A percentile compares a stretch with the other conserved stretches of the same genome.
Evolutionary conservation across 768 basidiomycete genomes (phyloP).

Genomic region (Boletellus sp.): DNA sequence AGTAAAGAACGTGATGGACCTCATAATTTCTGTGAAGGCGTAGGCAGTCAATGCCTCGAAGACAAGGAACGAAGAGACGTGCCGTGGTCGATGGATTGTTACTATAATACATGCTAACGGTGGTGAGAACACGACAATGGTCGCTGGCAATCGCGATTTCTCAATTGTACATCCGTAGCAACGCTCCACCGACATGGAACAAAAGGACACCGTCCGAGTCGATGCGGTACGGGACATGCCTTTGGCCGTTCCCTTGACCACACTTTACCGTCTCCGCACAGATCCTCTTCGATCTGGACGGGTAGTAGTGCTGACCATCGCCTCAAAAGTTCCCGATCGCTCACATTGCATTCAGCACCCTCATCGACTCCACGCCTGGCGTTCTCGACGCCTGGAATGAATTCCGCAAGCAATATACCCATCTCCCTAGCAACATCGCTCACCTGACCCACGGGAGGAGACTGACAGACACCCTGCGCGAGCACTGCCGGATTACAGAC

Average conservation of each 20-base stretch:
- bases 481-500: slow-evolving; percentile 61
- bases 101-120: neutral
- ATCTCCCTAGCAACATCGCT: slow-evolving; percentile 48
- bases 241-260: neutral
- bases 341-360: slow-evolving; percentile 44
- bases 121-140: neutral
- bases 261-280: slow-evolving; percentile 24
- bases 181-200: slow-evolving; percentile 7
- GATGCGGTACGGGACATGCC: slow-evolving; percentile 45
- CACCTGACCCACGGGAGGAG: slow-evolving; percentile 74
- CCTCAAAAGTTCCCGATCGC: neutral
- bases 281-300: slow-evolving; percentile 72
- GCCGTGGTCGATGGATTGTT: neutral
- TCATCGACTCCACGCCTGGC: slow-evolving; percentile 82
- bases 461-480: slow-evolving; percentile 68
- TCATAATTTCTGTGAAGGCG: slow-evolving; percentile 30
- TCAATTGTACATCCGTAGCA: neutral
- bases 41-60: slow-evolving; percentile 13
- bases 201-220: slow-evolving; percentile 34
- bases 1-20: slow-evolving; percentile 37
- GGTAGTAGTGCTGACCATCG: slow-evolving; percentile 42
- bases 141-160: neutral
- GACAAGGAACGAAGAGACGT: neutral
- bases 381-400: slow-evolving; percentile 74
- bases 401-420: slow-evolving; percentile 59